Percentiles rank a stretch among this genome's conserved stretches.
These are phyloP conservation scores for Fusarium guadeloupense DNA, from an alignment of 2,329 filamentous ascomycete species.

Conservation along the genomic window DNA sequence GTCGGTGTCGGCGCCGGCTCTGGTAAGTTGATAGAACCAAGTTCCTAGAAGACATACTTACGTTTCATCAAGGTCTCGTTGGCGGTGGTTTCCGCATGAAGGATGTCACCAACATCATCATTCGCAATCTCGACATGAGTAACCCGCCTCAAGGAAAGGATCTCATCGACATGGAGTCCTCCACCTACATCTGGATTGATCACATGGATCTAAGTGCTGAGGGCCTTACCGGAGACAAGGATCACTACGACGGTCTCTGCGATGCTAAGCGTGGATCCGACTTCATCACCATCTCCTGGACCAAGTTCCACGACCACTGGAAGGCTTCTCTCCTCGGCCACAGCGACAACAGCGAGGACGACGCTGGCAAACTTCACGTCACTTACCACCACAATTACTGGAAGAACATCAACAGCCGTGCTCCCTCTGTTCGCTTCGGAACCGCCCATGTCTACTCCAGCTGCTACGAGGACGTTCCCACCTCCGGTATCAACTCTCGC, in stretches of 20 bases:
- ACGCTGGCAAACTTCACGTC: conserved; percentile 63
- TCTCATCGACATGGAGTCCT: conserved; percentile 54
- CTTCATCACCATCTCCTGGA: conserved; percentile 55
- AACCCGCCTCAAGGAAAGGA: conserved; percentile 56
- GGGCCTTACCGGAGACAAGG: conserved; percentile 63
- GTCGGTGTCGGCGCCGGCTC: conserved; percentile 56
- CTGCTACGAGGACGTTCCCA: conserved; percentile 56
- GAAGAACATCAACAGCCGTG: conserved; percentile 64
- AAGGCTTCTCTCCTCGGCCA: conserved; percentile 69
- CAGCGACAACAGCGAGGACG: conserved; percentile 62
- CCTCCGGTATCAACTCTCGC: conserved; percentile 63
- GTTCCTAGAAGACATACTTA: background rate
- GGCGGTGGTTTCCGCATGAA: conserved; percentile 57
- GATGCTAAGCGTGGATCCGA: conserved; percentile 67
- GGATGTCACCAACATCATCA: conserved; percentile 58
- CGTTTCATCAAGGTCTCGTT: conserved; percentile 31
- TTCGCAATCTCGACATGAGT: conserved; percentile 61
- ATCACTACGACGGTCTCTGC: conserved; percentile 69
- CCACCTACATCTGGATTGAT: conserved; percentile 65
- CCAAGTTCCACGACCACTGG: conserved; percentile 56
- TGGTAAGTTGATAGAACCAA: conserved; percentile 16
- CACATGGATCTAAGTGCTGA: conserved; percentile 63
- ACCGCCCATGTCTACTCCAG: conserved; percentile 66
- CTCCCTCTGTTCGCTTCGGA: conserved; percentile 62
- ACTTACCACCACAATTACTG: conserved; percentile 67